Base-by-base conservation (phyloP, 2,329 filamentous ascomycete genomes). In the Colletotrichum coccodes region DNA sequence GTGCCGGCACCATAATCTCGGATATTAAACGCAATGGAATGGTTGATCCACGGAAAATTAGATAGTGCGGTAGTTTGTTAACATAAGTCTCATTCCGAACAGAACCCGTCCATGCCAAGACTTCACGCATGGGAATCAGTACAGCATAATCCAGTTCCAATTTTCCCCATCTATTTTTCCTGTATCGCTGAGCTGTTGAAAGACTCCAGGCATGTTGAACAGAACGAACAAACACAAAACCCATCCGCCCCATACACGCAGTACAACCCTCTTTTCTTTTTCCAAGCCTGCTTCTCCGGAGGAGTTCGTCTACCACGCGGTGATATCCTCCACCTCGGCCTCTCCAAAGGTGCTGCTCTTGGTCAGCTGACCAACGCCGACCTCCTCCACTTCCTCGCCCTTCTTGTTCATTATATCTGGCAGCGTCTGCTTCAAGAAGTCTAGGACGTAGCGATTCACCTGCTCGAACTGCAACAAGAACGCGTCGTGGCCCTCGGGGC, bases 391-490 rank as follows among this genome's bases (percentile, higher is more conserved):
- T 42, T 78, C 77, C 3, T 80, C 80, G 3, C 85, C 87, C 26
- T 88, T 84, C 74, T 84, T 88, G 40, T 80, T 83, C 95, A 98
- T 98, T 72, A 99, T 95, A 72, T 97, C 93, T 1, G 94, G 94
- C 34, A 99, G 79, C 3, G 92, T 90, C 74, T 95, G 90, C 67
- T 91, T 88, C 79, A 99, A 84, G 77, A 99, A 99, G 2, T 88
- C 89, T 21, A 98, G 82, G 57, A 98, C 90, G 77, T 97, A 94
- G 36, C 85, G 86, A 80, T 99, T 99, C 68, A 98, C 96, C 81
- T 98, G 95, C 83, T 98, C 94, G 76, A 99, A 99, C 80, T 99
- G 95, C 62, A 99, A 83, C 75, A 99, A 81, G 79, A 99, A 99
- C 0, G 96, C 96, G 79, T 99, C 96, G 75, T 99, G 96, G 1